A percentile compares a stretch with the other conserved stretches of the same genome.
Conservation (phyloP, 2,329 filamentous ascomycete genomes). For the Aspergillus ibericus region DNA sequence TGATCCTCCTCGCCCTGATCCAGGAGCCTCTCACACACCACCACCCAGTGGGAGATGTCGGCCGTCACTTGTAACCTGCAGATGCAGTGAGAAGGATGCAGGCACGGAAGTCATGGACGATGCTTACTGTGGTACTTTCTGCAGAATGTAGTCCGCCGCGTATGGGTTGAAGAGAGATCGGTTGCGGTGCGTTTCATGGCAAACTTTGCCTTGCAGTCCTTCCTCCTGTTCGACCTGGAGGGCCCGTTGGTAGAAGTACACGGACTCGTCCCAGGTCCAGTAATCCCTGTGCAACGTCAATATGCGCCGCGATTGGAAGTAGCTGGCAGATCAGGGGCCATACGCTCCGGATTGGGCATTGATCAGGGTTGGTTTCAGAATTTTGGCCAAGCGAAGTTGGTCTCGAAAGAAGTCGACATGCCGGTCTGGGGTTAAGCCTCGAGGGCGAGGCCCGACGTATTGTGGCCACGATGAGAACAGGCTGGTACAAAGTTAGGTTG, state of each 20-base stretch:
- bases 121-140: slow-evolving; percentile 31
- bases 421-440: slow-evolving; percentile 15
- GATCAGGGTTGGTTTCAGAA: slow-evolving; percentile 15
- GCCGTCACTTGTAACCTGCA: slow-evolving; percentile 22
- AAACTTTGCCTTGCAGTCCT: slow-evolving; percentile 30
- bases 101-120: background rate
- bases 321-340: background rate
- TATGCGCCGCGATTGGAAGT: background rate
- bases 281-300: slow-evolving; percentile 24
- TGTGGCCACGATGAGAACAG: slow-evolving; percentile 20
- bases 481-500: background rate
- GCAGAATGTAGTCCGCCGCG: slow-evolving; percentile 26
- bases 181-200: slow-evolving; percentile 38
- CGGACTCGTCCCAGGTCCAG: slow-evolving; percentile 33
- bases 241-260: slow-evolving; percentile 34
- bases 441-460: slow-evolving; percentile 20
- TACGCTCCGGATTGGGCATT: slow-evolving; percentile 27
- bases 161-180: slow-evolving; percentile 36
- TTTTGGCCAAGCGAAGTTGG: slow-evolving; percentile 11
- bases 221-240: slow-evolving; percentile 32
- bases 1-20: slow-evolving; percentile 21
- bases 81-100: background rate
- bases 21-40: slow-evolving; percentile 21
- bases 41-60: slow-evolving; percentile 28
- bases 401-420: slow-evolving; percentile 20